Percentiles rank a stretch among this genome's conserved stretches.
These are phyloP conservation scores for Schizochytrium sp. DNA, from an alignment of 108 stramenopile species.

Conservation along the genomic window DNA sequence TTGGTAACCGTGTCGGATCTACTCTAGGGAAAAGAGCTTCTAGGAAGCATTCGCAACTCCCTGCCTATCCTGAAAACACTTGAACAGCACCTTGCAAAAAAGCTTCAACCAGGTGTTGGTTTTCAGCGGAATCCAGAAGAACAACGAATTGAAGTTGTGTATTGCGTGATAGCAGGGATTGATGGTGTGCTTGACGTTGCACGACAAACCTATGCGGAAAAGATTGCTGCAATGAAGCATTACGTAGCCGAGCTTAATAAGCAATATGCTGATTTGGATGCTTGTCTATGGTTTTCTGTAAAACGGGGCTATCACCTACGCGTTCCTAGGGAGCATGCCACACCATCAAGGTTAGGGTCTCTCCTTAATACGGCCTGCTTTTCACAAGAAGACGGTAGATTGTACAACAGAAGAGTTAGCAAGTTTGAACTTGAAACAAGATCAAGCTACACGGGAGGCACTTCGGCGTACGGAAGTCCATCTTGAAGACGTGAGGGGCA, in stretches of 20 bases:
- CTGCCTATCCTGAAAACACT: neutral
- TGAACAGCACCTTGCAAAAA: neutral
- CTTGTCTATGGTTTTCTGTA: constrained; percentile 33
- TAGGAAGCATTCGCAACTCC: neutral
- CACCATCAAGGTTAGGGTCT: neutral
- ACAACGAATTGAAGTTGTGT: constrained; percentile 41
- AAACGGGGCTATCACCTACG: constrained; percentile 46
- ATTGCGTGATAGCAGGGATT: neutral
- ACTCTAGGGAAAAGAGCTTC: neutral
- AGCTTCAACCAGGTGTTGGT: neutral
- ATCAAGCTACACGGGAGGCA: constrained; percentile 26
- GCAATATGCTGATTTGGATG: neutral
- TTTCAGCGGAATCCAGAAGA: constrained; percentile 46
- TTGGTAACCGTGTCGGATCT: neutral
- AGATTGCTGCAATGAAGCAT: constrained; percentile 15
- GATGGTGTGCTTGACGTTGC: constrained; percentile 48
- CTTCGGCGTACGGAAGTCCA: constrained; percentile 52
- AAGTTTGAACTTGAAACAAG: constrained; percentile 15
- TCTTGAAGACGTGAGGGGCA: neutral
- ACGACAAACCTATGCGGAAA: neutral
- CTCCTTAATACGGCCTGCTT: constrained; percentile 43
- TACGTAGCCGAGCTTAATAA: neutral
- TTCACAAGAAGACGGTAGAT: constrained; percentile 45
- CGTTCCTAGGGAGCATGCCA: constrained; percentile 6
- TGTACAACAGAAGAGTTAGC: constrained; percentile 37